Percentiles rank a stretch among this genome's conserved stretches.
Evolutionary conservation across 768 basidiomycete genomes (phyloP).

Genomic region (Sporobolomyces roseus): DNA sequence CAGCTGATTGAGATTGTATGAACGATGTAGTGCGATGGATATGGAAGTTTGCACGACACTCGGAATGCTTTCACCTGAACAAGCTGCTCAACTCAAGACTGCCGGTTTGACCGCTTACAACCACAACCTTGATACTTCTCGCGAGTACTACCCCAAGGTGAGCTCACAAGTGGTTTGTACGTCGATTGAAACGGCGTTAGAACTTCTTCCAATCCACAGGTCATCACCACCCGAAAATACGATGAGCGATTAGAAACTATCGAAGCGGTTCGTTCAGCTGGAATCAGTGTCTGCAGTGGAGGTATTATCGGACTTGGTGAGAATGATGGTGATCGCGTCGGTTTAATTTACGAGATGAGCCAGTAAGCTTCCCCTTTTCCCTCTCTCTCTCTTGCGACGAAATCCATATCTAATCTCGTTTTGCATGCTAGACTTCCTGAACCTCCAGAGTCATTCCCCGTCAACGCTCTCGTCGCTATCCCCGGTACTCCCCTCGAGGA

Average conservation of each 20-base stretch:
- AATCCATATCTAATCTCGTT: background rate
- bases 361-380: conserved; percentile 57
- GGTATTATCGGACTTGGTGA: conserved; percentile 95
- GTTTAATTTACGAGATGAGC: conserved; percentile 87
- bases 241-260: conserved; percentile 91
- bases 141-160: conserved; percentile 91
- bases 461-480: conserved; percentile 95
- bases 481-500: conserved; percentile 85
- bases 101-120: conserved; percentile 97
- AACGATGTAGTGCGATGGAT: conserved; percentile 69
- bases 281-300: conserved; percentile 94
- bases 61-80: conserved; percentile 91
- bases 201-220: conserved; percentile 58
- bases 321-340: conserved; percentile 79
- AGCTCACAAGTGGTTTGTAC: too few species aligned
- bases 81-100: conserved; percentile 84
- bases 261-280: conserved; percentile 81
- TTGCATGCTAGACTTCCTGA: conserved; percentile 75
- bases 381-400: background rate
- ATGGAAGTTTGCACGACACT: conserved; percentile 99
- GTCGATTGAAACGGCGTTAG: too few species aligned
- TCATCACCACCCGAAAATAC: conserved; percentile 90
- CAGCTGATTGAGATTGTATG: background rate
- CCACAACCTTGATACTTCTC: conserved; percentile 95
- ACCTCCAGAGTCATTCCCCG: conserved; percentile 98